Evolutionary conservation across 2,329 filamentous ascomycete genomes (phyloP).

Genomic region (Aspergillus ochraceus): DNA sequence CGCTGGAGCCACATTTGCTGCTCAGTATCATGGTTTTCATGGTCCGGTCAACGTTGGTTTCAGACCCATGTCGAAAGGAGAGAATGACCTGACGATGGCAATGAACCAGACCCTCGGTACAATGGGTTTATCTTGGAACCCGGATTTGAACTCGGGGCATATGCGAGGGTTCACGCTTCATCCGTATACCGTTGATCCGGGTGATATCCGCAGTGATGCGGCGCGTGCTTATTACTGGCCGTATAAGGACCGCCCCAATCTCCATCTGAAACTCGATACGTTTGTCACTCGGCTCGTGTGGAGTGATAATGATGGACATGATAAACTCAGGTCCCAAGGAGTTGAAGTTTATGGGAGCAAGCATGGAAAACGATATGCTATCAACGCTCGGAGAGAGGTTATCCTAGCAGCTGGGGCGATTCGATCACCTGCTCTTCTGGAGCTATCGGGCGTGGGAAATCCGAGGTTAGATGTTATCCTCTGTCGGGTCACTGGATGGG

Average conservation of each 20-base stretch:
- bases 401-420: slow-evolving; percentile 61
- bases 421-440: slow-evolving; percentile 57
- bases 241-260: slow-evolving; percentile 40
- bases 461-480: slow-evolving; percentile 17
- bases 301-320: slow-evolving; percentile 14
- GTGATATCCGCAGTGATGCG: slow-evolving; percentile 47
- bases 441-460: slow-evolving; percentile 61
- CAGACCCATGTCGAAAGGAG: slow-evolving; percentile 11
- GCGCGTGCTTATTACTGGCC: slow-evolving; percentile 51
- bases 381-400: slow-evolving; percentile 51
- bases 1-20: slow-evolving; percentile 25
- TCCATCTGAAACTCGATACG: slow-evolving; percentile 45
- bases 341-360: neutral
- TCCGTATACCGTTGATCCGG: slow-evolving; percentile 44
- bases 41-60: slow-evolving; percentile 32
- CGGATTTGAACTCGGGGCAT: slow-evolving; percentile 44
- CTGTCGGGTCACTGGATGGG: neutral
- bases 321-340: slow-evolving; percentile 8
- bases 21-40: slow-evolving; percentile 24
- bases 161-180: slow-evolving; percentile 47
- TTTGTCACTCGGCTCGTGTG: slow-evolving; percentile 43
- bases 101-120: slow-evolving; percentile 36
- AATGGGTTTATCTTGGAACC: slow-evolving; percentile 39
- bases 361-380: slow-evolving; percentile 11
- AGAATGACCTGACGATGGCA: slow-evolving; percentile 21